These are phyloP conservation scores for Backusella circina DNA, from an alignment of 192 early-diverging fungal genomes.

Conservation along the genomic window DNA sequence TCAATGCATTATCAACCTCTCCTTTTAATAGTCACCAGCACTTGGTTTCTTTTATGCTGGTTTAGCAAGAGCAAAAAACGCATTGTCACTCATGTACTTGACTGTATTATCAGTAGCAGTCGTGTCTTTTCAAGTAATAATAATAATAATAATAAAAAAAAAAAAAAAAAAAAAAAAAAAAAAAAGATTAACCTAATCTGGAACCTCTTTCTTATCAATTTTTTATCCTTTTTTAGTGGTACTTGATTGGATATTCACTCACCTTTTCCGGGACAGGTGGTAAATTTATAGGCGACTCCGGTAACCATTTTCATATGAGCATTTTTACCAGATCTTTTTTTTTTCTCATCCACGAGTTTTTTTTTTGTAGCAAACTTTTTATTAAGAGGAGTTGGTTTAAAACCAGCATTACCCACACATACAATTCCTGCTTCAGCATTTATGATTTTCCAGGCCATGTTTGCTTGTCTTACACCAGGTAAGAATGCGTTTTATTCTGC, in stretches of 20 bases:
- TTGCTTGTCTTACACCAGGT: constrained; percentile 66
- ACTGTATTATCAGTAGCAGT: constrained; percentile 68
- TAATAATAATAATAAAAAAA: no score
- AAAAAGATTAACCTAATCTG: not conserved
- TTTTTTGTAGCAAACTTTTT: constrained; percentile 43
- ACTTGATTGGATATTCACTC: constrained; percentile 66
- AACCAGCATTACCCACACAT: constrained; percentile 53
- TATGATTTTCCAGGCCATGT: constrained; percentile 78
- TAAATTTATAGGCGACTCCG: constrained; percentile 69
- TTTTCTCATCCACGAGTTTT: not conserved
- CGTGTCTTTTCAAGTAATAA: constrained; percentile 55
- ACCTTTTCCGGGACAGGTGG: constrained; percentile 63
- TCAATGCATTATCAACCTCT: not conserved
- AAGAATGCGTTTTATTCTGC: not conserved
- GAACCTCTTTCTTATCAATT: not conserved
- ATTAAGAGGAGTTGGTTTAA: constrained; percentile 53
- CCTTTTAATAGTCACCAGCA: constrained; percentile 49
- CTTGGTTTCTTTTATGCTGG: constrained; percentile 74
- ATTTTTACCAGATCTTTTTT: not conserved
- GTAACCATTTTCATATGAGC: constrained; percentile 12
- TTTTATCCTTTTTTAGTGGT: constrained; percentile 48
- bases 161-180: no score
- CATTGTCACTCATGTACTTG: constrained; percentile 73
- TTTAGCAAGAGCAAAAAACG: constrained; percentile 73
- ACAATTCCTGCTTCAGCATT: constrained; percentile 61